Base-by-base conservation (phyloP, 2,329 filamentous ascomycete species). In the Penicillium paneum region DNA sequence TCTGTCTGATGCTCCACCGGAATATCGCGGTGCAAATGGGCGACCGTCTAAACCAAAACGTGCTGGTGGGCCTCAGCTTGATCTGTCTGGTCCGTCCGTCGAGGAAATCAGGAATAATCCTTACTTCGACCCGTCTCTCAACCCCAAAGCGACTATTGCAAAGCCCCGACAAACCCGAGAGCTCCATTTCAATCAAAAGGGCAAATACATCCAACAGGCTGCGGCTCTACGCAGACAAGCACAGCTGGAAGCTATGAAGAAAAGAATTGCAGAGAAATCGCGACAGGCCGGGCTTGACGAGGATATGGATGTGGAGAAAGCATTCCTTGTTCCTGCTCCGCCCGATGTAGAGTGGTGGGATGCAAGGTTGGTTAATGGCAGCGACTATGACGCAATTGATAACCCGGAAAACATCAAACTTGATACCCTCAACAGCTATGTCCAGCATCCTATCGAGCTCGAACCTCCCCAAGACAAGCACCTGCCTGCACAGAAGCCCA, bases 341-440 rank as follows among this genome's bases (percentile, higher is more conserved):
- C 94, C 94, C 4, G 88, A 88, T 8, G 82, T 97, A 39, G 94
- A 99, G 72, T 99, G 94, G 94, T 97, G 93, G 90, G 94, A 99
- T 65, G 92, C 97, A 75, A 90, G 87, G 2, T 77, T 97, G 17
- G 81, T 96, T 15, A 82, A 88, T 48, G 90, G 88, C 39, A 82
- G 83, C 39, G 87, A 82, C 52, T 97, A 97, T 74, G 82, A 87
- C 55, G 80, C 81, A 56, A 83, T 94, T 54, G 83, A 87, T 26
- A 77, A 88, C 55, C 77, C 82, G 0, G 74, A 76, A 15, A 85
- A 83, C 40, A 77, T 94, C 56, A 94, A 92, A 71, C 83, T 96
- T 59, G 81, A 85, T 36, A 84, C 84, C 0, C 77, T 99, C 55
- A 97, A 93, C 2, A 80, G 87, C 66, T 95, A 96, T 67, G 85